These are phyloP conservation scores for Kodamaea hsintzibuensis DNA, from an alignment of 805 yeast genomes.

Conservation along the genomic window DNA sequence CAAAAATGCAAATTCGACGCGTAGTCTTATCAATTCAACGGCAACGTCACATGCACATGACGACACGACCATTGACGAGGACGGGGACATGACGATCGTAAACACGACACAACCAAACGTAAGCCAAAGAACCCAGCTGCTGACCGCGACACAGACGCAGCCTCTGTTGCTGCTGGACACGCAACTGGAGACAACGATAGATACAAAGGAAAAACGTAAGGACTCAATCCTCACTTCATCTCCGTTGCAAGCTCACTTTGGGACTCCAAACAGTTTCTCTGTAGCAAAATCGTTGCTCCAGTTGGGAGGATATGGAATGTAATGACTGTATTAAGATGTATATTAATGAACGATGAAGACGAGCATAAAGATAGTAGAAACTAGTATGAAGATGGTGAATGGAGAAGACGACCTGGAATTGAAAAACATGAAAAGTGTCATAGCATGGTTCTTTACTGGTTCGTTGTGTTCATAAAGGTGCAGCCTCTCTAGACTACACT, in stretches of 20 bases:
- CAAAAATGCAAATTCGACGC: slow-evolving; percentile 29
- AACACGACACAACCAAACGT: slow-evolving; percentile 14
- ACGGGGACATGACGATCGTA: slow-evolving; percentile 21
- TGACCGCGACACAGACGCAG: slow-evolving; percentile 1
- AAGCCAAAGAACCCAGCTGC: neutral
- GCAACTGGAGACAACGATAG: slow-evolving; percentile 5
- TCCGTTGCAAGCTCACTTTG: slow-evolving; percentile 34
- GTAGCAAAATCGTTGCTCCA: slow-evolving; percentile 48
- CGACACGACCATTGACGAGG: slow-evolving; percentile 26
- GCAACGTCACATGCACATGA: slow-evolving; percentile 12
- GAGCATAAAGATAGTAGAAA: neutral
- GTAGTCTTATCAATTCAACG: slow-evolving; percentile 16
- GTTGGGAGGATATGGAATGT: slow-evolving; percentile 33
- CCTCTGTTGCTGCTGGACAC: slow-evolving; percentile 2
- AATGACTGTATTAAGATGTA: neutral
- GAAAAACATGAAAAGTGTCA: no score
- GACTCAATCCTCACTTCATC: slow-evolving; percentile 31
- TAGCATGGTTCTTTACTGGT: no score
- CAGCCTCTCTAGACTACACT: no score
- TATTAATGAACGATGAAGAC: neutral
- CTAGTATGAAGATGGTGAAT: no score
- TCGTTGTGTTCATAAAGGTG: no score
- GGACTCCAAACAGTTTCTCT: slow-evolving; percentile 47
- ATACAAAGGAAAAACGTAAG: slow-evolving; percentile 12
- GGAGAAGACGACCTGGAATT: no score